Conservation (phyloP, 31 red algal genomes). For the Pterothamnion heteromorphum region DNA sequence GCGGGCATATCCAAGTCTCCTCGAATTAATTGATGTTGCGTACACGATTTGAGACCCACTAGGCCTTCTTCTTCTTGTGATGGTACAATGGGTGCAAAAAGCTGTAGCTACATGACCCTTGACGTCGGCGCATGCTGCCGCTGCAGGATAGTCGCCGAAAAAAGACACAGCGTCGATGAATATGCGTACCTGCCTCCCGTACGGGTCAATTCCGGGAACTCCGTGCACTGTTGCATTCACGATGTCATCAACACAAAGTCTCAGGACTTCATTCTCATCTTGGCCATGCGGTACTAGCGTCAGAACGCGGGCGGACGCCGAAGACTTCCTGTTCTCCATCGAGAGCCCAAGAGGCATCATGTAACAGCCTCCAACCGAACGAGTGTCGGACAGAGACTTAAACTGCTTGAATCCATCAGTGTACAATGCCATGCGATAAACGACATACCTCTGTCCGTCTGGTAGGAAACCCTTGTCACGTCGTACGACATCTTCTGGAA, state of each 20-base stretch:
- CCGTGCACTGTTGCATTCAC: not conserved
- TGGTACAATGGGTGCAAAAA: not conserved
- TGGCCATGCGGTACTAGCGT: too few relatives aligned
- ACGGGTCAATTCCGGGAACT: not conserved
- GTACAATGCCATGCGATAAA: not conserved
- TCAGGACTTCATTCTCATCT: too few relatives aligned
- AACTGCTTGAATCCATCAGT: not conserved
- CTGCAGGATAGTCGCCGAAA: too few relatives aligned
- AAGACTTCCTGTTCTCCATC: not conserved
- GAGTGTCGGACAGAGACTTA: not conserved
- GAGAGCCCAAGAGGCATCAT: not conserved
- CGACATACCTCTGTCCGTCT: not conserved
- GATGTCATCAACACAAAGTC: too few relatives aligned
- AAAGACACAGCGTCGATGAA: not conserved
- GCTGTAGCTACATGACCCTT: not conserved
- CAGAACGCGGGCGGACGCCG: too few relatives aligned
- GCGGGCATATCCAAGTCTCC: not conserved
- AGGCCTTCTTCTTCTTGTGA: not conserved
- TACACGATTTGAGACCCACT: not conserved
- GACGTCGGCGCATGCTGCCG: not conserved
- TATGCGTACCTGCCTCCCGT: not conserved
- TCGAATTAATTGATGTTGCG: not conserved
- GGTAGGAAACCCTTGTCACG: too few relatives aligned
- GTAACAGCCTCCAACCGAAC: not conserved
- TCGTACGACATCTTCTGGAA: too few relatives aligned